A percentile compares a stretch with the other conserved stretches of the same genome.
These are phyloP conservation scores for Papiliotrema laurentii DNA, from an alignment of 1,284 basidiomycete species.

Conservation along the genomic window DNA sequence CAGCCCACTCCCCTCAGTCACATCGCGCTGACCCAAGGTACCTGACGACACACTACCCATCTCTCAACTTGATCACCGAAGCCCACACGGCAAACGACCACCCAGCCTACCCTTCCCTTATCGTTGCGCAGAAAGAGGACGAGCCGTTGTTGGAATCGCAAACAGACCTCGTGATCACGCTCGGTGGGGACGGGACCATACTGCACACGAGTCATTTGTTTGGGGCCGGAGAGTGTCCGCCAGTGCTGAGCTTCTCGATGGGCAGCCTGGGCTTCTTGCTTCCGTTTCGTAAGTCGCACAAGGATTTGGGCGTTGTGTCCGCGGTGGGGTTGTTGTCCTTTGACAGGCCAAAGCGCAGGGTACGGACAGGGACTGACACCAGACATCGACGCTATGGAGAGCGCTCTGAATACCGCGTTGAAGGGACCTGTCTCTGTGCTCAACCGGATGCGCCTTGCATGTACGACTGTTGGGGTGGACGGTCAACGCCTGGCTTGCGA, in stretches of 20 bases:
- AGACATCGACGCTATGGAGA: constrained; percentile 52
- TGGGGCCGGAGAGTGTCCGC: constrained; percentile 77
- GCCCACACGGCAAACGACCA: constrained; percentile 38
- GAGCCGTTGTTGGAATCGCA: constrained; percentile 19
- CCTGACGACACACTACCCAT: constrained; percentile 23
- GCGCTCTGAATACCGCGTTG: constrained; percentile 69
- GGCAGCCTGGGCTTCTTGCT: constrained; percentile 90
- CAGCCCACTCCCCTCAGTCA: not conserved
- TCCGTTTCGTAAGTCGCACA: constrained; percentile 72
- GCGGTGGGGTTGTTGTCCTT: not conserved
- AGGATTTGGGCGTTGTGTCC: not conserved
- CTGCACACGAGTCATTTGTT: constrained; percentile 91
- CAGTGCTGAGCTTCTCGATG: constrained; percentile 93
- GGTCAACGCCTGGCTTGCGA: constrained; percentile 54
- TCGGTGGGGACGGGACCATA: constrained; percentile 94
- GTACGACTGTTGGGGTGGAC: constrained; percentile 64
- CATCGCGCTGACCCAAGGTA: constrained; percentile 16
- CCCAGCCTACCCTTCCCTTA: constrained; percentile 31
- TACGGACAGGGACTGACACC: not conserved
- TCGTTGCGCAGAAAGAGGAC: constrained; percentile 27
- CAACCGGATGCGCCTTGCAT: constrained; percentile 79
- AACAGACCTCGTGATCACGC: constrained; percentile 79
- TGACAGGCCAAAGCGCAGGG: too few relatives aligned
- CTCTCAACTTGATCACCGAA: constrained; percentile 36
- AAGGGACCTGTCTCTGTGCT: constrained; percentile 56